Evolutionary conservation across 306 rosid genomes (phyloP), one percentile per base, ranked within the genome.

Genomic region (Fragaria vesca): DNA sequence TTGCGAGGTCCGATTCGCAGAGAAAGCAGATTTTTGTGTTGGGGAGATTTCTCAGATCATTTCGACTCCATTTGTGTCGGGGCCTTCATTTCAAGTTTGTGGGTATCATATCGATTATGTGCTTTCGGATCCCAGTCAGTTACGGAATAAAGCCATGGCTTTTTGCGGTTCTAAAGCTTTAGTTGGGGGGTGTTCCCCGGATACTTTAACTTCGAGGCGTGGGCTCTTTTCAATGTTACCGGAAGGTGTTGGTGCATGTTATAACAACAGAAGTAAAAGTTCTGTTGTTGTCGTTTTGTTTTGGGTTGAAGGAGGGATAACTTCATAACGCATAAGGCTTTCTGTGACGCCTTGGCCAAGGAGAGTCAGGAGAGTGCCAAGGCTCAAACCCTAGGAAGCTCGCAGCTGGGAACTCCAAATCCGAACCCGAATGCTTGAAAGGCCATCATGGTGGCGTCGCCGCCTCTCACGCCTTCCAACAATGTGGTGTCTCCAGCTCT

Each of bases 261-360:
- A 72, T 63, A 74, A 67, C 18, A 85, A 54, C 12, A 75, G 76
- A 55, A 80, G 83, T 76, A 74, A 74, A 61, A 76, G 86, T 67
- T 71, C 73, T 16, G 51, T 58, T 69, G 36, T 54, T 12, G 67
- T 61, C 24, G 79, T 79, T 24, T 72, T 81, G 62, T 24, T 28
- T 63, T 54, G 5, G 57, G 5, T 85, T 69, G 66, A 34, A 92
- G 98, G 92, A 91, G 90, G 85, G 98, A 93, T 80, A 93, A 93
- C 83, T 93, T 91, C 76, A 80, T 90, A 3, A 91, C 93, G 58
- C 98, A 93, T 54, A 83, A 93, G 79, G 96, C 97, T 8, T 93
- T 91, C 52, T 93, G 98, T 48, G 92, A 91, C 47, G 97, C 91
- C 0, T 80, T 91, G 71, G 95, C 93, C 28, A 89, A 90, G 68